These are phyloP conservation scores for Penicillium macrosclerotiorum DNA, from an alignment of 495 filamentous ascomycete genomes.

Conservation along the genomic window DNA sequence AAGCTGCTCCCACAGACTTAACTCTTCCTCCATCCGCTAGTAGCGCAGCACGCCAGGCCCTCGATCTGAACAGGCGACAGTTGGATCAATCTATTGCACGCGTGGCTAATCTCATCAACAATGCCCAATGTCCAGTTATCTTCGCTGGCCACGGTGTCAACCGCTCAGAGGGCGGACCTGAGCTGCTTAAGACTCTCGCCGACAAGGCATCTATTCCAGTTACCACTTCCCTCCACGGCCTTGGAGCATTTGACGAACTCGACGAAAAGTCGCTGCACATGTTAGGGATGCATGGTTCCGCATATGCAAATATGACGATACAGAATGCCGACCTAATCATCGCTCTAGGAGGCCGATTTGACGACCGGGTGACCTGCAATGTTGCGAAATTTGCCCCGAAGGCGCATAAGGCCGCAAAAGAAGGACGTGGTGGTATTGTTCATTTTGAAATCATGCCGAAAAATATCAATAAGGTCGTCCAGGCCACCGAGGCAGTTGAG, in stretches of 20 bases:
- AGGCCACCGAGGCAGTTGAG: conserved; percentile 58
- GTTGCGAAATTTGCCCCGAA: conserved; percentile 56
- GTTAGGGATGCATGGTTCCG: conserved; percentile 64
- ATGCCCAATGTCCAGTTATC: conserved; percentile 58
- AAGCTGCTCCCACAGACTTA: conserved; percentile 29
- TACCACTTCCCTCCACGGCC: conserved; percentile 63
- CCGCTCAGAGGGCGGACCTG: conserved; percentile 50
- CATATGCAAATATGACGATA: conserved; percentile 63
- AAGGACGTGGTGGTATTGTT: conserved; percentile 58
- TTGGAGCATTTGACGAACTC: conserved; percentile 61
- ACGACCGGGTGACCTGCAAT: conserved; percentile 58
- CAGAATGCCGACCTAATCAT: conserved; percentile 65
- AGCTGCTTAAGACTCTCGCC: conserved; percentile 52
- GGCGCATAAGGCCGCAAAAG: conserved; percentile 52
- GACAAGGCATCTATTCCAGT: conserved; percentile 61
- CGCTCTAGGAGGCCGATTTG: conserved; percentile 59
- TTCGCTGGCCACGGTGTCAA: conserved; percentile 59
- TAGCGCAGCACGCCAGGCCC: conserved; percentile 42
- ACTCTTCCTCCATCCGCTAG: not conserved
- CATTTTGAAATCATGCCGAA: conserved; percentile 66
- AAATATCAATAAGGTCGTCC: conserved; percentile 64
- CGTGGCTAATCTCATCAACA: conserved; percentile 56
- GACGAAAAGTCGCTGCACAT: conserved; percentile 59
- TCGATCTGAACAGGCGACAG: not conserved
- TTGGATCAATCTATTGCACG: conserved; percentile 31